Evolutionary conservation across 2,329 filamentous ascomycete genomes (phyloP), one percentile per base, ranked within the genome.

Genomic region (Pyrenochaeta sp.): DNA sequence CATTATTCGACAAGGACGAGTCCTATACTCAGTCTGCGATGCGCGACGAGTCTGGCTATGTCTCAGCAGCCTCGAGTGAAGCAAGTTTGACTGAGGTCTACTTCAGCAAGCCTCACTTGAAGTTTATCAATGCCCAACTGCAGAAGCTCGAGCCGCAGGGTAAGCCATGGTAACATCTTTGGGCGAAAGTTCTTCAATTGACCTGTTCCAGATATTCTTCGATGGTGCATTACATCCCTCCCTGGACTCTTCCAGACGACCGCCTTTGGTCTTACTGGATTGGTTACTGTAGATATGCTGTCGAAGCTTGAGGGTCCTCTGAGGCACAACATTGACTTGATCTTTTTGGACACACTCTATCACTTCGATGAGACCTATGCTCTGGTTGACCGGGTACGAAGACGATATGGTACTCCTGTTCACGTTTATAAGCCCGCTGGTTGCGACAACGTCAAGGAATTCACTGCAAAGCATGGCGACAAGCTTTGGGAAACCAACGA

Each of bases 371-470:
- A 84, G 68, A 84, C 82, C 12, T 78, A 81, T 30, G 77, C 79
- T 27, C 65, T 86, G 79, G 58, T 87, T 79, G 70, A 95, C 72
- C 86, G 88, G 49, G 88, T 97, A 65, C 87, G 88, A 74, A 84
- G 84, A 63, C 86, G 86, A 64, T 99, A 99, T 44, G 85, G 89
- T 70, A 85, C 93, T 67, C 90, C 87, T 60, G 83, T 99, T 56
- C 94, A 99, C 82, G 85, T 94, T 68, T 98, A 92, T 87, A 93
- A 91, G 84, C 95, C 95, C 12, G 86, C 89, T 51, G 92, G 90
- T 50, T 86, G 86, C 71, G 85, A 90, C 54, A 93, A 85, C 0
- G 84, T 86, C 19, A 86, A 86, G 50, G 90, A 96, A 64, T 97
- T 99, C 73, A 90, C 92, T 76, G 82, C 85, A 61, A 89, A 88